phyloP scores from a whole-genome alignment of 2,329 filamentous ascomycete genomes.

The Sporothrix mexicana region DNA sequence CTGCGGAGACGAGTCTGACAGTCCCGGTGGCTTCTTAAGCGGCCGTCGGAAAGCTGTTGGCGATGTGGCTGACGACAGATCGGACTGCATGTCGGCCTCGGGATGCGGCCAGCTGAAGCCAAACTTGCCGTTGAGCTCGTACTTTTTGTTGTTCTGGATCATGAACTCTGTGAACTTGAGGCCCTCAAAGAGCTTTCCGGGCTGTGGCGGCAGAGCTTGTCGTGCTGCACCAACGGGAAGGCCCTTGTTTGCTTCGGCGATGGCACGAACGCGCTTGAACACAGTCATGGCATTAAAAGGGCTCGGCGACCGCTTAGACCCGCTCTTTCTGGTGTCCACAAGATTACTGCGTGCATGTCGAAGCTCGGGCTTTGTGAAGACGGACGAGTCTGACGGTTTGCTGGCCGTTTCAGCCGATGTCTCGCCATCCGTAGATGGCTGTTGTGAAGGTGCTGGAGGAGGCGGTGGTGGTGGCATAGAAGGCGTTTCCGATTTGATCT shows the following conservation, averaged over 20 bases:
- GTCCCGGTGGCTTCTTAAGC: conserved; percentile 30
- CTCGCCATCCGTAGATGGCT: background rate
- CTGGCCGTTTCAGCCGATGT: background rate
- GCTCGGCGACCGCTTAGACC: conserved; percentile 59
- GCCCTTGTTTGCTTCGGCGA: conserved; percentile 19
- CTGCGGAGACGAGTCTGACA: conserved; percentile 37
- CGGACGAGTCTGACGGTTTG: conserved; percentile 40
- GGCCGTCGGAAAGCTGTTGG: conserved; percentile 38
- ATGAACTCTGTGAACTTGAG: conserved; percentile 60
- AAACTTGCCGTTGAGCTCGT: conserved; percentile 62
- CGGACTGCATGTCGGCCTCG: conserved; percentile 36
- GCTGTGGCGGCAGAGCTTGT: conserved; percentile 42
- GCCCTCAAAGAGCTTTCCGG: conserved; percentile 59
- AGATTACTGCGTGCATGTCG: conserved; percentile 63
- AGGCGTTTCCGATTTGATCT: background rate
- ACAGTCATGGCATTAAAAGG: conserved; percentile 65
- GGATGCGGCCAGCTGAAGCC: conserved; percentile 50
- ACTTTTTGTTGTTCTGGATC: conserved; percentile 63
- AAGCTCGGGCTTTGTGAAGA: conserved; percentile 66
- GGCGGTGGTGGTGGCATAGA: conserved; percentile 20
- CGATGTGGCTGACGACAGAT: conserved; percentile 35
- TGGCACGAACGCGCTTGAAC: conserved; percentile 61
- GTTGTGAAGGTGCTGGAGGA: background rate
- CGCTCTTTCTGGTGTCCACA: conserved; percentile 43
- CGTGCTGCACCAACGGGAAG: background rate